A percentile compares a stretch with the other conserved stretches of the same genome.
phyloP scores from a whole-genome alignment of 148 eudicot species.

The Chenopodium quinoa region DNA sequence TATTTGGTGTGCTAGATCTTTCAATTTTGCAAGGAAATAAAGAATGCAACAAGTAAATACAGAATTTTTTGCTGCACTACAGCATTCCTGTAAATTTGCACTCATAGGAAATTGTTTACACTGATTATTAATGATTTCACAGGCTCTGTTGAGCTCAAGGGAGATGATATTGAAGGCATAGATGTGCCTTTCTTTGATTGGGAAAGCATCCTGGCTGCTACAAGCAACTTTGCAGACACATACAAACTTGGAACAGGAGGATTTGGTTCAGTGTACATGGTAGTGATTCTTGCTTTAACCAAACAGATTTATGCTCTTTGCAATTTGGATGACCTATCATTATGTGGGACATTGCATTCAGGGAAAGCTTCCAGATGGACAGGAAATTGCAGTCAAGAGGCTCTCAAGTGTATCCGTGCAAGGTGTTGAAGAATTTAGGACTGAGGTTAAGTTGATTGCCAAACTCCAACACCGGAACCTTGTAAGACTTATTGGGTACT shows the following conservation, averaged over 20 bases:
- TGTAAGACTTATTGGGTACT: constrained; percentile 28
- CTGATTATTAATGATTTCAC: neutral
- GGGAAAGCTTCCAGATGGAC: constrained; percentile 28
- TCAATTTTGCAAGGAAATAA: too few species aligned
- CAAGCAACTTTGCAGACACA: constrained; percentile 25
- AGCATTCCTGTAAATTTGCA: neutral
- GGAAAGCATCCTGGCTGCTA: constrained; percentile 30
- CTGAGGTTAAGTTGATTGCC: constrained; percentile 28
- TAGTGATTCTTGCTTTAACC: neutral
- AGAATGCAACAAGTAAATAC: too few species aligned
- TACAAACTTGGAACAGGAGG: constrained; percentile 32
- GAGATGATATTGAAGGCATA: constrained; percentile 18
- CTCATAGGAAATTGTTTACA: neutral
- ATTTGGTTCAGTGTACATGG: constrained; percentile 30
- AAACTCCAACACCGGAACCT: constrained; percentile 35
- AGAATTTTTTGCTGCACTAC: neutral
- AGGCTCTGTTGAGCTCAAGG: constrained; percentile 17
- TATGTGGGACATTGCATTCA: neutral
- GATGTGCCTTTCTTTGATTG: constrained; percentile 25
- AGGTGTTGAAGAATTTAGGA: constrained; percentile 28
- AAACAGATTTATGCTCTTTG: neutral
- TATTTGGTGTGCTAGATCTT: too few species aligned
- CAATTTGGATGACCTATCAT: neutral
- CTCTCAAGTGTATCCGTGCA: constrained; percentile 26
- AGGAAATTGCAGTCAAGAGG: constrained; percentile 30